A percentile compares a stretch with the other conserved stretches of the same genome.
Evolutionary conservation across 2,329 filamentous ascomycete species (phyloP).

Genomic region (Beauveria scarabaeidicola): DNA sequence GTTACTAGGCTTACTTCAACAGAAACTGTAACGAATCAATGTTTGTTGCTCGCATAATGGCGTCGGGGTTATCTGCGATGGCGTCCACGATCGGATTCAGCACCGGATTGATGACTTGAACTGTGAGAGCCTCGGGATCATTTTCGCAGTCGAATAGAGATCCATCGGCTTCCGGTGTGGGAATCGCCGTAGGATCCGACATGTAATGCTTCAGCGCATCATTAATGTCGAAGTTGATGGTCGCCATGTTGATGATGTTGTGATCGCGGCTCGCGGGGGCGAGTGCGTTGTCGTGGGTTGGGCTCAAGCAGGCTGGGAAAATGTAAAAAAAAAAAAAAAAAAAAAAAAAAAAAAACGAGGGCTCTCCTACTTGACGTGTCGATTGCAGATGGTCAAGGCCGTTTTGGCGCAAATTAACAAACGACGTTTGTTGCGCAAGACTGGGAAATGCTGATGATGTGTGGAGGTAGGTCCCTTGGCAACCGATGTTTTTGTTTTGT

Average conservation of each 20-base stretch:
- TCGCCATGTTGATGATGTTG: constrained; percentile 47
- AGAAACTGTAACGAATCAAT: constrained; percentile 95
- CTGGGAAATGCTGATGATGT: constrained; percentile 6
- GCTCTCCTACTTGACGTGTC: not conserved
- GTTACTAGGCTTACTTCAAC: constrained; percentile 67
- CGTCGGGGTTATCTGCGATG: constrained; percentile 84
- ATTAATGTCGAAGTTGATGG: constrained; percentile 89
- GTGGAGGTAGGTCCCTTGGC: constrained; percentile 16
- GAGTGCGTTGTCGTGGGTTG: constrained; percentile 12
- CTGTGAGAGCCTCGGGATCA: constrained; percentile 75
- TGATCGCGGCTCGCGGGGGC: constrained; percentile 15
- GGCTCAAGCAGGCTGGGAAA: not conserved
- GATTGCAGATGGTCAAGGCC: not conserved
- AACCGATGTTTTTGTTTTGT: constrained; percentile 23
- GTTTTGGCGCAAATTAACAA: not conserved
- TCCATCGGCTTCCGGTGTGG: constrained; percentile 77
- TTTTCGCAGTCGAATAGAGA: constrained; percentile 86
- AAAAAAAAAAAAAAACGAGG: not conserved
- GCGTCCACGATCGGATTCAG: constrained; percentile 90
- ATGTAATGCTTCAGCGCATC: constrained; percentile 94
- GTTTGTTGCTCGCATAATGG: constrained; percentile 65
- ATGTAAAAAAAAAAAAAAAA: too few relatives aligned
- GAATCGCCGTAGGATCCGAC: constrained; percentile 77
- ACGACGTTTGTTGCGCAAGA: not conserved
- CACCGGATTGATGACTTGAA: constrained; percentile 70